phyloP scores from a whole-genome alignment of 768 basidiomycete species.

The Udeniomyces megalosporus region DNA sequence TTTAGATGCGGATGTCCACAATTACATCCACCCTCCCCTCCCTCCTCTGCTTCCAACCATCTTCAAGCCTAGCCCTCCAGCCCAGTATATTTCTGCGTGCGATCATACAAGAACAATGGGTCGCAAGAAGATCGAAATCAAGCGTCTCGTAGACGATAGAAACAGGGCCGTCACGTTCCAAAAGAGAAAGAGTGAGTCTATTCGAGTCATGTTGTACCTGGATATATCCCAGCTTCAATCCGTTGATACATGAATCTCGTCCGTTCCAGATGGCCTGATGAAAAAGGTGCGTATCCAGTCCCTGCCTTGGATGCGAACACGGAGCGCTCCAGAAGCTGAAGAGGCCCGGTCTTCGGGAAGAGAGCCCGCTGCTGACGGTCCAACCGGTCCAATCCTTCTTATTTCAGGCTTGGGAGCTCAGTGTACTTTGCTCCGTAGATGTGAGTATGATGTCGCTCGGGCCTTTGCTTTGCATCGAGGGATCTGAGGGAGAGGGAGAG shows the following conservation, averaged over 20 bases:
- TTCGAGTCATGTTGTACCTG: background rate
- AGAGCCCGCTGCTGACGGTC: background rate
- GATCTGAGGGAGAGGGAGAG: too few species aligned
- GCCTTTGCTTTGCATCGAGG: too few species aligned
- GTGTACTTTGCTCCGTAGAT: conserved; percentile 14
- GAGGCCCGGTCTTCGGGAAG: background rate
- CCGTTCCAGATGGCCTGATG: conserved; percentile 8
- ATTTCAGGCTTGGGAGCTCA: conserved; percentile 14
- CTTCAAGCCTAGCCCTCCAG: too few species aligned
- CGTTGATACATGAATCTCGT: background rate
- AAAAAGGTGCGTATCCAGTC: conserved; percentile 5
- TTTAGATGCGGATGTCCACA: too few species aligned
- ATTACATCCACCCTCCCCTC: too few species aligned
- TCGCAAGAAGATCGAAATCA: conserved; percentile 14
- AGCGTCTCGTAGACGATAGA: conserved; percentile 4
- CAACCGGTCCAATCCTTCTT: background rate
- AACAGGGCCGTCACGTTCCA: conserved; percentile 6
- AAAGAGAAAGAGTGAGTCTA: conserved; percentile 11
- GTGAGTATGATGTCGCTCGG: background rate
- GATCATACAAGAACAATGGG: too few species aligned
- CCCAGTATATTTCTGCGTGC: too few species aligned
- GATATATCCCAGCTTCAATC: background rate
- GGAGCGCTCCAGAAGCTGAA: background rate
- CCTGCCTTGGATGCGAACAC: background rate
- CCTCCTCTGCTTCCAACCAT: too few species aligned